Evolutionary conservation across 352 stramenopile species (phyloP), one percentile per base, ranked within the genome.

Genomic region (Pythium grandisporangium): DNA sequence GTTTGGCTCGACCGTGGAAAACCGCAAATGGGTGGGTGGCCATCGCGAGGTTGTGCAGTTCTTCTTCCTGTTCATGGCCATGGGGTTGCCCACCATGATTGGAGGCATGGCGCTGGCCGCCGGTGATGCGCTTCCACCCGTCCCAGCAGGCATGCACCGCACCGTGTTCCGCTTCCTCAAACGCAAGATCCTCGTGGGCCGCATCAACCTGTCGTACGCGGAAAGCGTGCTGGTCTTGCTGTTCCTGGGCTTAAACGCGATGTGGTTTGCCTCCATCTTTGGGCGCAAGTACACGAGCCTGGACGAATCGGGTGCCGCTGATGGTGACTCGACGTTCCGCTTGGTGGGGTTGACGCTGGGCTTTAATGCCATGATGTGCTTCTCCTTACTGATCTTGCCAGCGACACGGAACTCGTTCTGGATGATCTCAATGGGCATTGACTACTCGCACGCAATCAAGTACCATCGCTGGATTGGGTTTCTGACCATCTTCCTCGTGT

Each of bases 371-470:
- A 24, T 55, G 21, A 37, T 55, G 8, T 63, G 57, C 27, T 61
- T 52, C 26, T 58, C 53, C 17, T 49, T 62, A 48, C 48, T 59
- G n/a, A 52, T 69, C 38, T 32, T 71, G 32, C 69, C 69, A 74
- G 24, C 62, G 52, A 38, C 77, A 68, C 45, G 71, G 48, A 43
- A 81, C 46, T 87, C 66, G 43, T 90, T 89, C 50, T 93, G 79
- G 79, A 84, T 93, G 69, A 51, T 90, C 33, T 67, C 74, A 5
- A 73, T 88, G 48, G 77, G 78, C 14, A 78, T 93, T 36, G 75
- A 90, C 61, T 94, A 92, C 69, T 85, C 80, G 33, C 73, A 89
- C 47, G 58, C 55, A 19, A 87, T 94, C 60, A 90, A 89, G 63
- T 92, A 91, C 58, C 81, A 94, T 58, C 78, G 81, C 33, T 89